Conservation (phyloP, 345 rosid genomes). For the Zanthoxylum bungeanum region DNA sequence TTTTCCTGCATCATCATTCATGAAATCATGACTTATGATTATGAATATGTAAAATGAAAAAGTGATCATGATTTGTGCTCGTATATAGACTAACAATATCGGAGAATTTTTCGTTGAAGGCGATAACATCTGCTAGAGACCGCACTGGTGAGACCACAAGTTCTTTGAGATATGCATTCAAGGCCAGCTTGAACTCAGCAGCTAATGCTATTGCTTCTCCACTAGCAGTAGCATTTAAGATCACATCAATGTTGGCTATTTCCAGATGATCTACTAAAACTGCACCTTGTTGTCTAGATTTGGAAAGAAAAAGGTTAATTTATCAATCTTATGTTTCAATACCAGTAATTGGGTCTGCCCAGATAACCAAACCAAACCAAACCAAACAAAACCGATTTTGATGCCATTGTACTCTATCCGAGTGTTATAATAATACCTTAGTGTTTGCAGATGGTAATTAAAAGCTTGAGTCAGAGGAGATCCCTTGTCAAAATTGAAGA, state of each 20-base stretch:
- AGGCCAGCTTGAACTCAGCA: slow-evolving; percentile 26
- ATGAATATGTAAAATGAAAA: no score
- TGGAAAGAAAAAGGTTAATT: no score
- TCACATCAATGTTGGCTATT: slow-evolving; percentile 7
- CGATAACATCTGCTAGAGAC: slow-evolving; percentile 29
- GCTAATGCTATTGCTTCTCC: slow-evolving; percentile 20
- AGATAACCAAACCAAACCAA: no score
- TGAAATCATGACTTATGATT: no score
- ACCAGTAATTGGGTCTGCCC: no score
- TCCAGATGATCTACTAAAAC: slow-evolving; percentile 25
- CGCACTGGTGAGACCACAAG: slow-evolving; percentile 29
- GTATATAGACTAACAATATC: no score
- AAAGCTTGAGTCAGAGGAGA: slow-evolving; percentile 15
- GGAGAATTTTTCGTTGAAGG: slow-evolving; percentile 18
- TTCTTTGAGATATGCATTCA: slow-evolving; percentile 26
- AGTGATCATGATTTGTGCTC: no score
- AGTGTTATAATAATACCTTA: no score
- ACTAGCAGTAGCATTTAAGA: neutral
- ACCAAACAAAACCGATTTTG: neutral
- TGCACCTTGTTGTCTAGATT: slow-evolving; percentile 35
- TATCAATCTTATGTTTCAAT: no score
- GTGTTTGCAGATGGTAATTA: slow-evolving; percentile 24
- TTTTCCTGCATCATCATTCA: slow-evolving; percentile 25
- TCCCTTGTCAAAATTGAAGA: slow-evolving; percentile 2
- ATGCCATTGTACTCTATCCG: no score